Conservation (phyloP, 148 eudicot species). For the Fagopyrum homotropicum region DNA sequence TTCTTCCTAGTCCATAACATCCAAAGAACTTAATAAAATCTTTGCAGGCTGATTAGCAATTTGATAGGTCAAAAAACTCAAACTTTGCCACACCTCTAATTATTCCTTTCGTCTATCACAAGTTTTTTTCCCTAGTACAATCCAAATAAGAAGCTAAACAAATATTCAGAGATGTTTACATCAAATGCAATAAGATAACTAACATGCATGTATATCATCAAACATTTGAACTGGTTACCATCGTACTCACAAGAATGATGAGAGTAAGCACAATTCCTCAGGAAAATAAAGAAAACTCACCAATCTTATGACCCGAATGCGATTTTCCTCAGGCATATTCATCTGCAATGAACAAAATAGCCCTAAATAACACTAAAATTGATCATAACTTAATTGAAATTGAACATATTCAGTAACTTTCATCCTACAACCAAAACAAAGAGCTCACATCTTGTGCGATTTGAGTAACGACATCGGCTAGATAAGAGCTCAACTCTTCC, state of each 20-base stretch:
- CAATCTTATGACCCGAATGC: conserved; percentile 76
- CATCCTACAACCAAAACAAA: neutral
- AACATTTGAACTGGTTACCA: neutral
- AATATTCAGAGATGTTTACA: neutral
- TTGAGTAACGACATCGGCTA: conserved; percentile 84
- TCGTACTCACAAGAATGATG: neutral
- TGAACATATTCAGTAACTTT: too few relatives aligned
- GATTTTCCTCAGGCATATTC: conserved; percentile 65
- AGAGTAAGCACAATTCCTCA: neutral
- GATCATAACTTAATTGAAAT: too few relatives aligned
- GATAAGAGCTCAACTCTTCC: conserved; percentile 60
- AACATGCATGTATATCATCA: neutral
- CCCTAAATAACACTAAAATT: too few relatives aligned
- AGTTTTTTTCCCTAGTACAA: neutral
- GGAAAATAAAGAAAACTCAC: conserved; percentile 34
- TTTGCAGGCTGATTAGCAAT: too few relatives aligned
- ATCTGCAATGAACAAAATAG: conserved; percentile 43
- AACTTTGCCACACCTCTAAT: neutral
- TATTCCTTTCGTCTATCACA: neutral
- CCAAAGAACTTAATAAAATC: neutral
- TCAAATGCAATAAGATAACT: neutral
- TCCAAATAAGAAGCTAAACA: neutral
- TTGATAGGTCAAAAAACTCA: neutral
- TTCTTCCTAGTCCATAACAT: neutral
- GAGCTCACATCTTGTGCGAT: conserved; percentile 91